phyloP scores from a whole-genome alignment of 1,139 yeast species.

The Debaryomycetaceae sp. region DNA sequence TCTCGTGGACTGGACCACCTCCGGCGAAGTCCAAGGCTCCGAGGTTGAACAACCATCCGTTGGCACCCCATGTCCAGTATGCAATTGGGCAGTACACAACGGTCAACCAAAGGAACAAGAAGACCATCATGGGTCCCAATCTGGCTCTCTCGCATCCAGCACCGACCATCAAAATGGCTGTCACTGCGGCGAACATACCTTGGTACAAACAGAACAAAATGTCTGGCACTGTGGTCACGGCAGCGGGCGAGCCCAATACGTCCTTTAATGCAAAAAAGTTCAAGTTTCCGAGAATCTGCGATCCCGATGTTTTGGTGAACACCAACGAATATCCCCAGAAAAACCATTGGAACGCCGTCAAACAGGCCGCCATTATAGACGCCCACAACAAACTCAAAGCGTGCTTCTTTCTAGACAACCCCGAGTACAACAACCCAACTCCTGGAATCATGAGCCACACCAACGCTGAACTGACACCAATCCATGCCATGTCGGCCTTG shows the following conservation, averaged over 20 bases:
- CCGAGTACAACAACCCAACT: slow-evolving; percentile 85
- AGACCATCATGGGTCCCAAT: slow-evolving; percentile 93
- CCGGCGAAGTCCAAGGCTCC: slow-evolving; percentile 97
- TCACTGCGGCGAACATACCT: slow-evolving; percentile 92
- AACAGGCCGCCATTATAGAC: slow-evolving; percentile 80
- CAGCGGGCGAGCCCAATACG: slow-evolving; percentile 77
- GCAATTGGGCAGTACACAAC: slow-evolving; percentile 93
- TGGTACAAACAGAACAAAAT: slow-evolving; percentile 86
- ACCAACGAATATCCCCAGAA: slow-evolving; percentile 95
- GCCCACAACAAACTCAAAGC: slow-evolving; percentile 91
- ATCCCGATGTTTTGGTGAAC: slow-evolving; percentile 66
- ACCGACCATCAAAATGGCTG: slow-evolving; percentile 92
- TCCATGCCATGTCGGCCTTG: slow-evolving; percentile 83
- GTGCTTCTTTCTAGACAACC: slow-evolving; percentile 87
- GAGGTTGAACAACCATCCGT: slow-evolving; percentile 79
- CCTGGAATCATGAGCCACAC: slow-evolving; percentile 98
- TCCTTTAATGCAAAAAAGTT: slow-evolving; percentile 74
- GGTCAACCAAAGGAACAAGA: slow-evolving; percentile 91
- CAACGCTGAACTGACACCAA: slow-evolving; percentile 67
- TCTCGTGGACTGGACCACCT: slow-evolving; percentile 96
- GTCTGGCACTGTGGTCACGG: slow-evolving; percentile 72
- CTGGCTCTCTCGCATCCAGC: slow-evolving; percentile 99
- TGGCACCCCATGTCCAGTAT: slow-evolving; percentile 94
- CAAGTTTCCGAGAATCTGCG: slow-evolving; percentile 74
- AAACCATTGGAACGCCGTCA: slow-evolving; percentile 90